A percentile compares a stretch with the other conserved stretches of the same genome.
Evolutionary conservation across 2,329 filamentous ascomycete species (phyloP).

Genomic region (Macroventuria anomochaeta): DNA sequence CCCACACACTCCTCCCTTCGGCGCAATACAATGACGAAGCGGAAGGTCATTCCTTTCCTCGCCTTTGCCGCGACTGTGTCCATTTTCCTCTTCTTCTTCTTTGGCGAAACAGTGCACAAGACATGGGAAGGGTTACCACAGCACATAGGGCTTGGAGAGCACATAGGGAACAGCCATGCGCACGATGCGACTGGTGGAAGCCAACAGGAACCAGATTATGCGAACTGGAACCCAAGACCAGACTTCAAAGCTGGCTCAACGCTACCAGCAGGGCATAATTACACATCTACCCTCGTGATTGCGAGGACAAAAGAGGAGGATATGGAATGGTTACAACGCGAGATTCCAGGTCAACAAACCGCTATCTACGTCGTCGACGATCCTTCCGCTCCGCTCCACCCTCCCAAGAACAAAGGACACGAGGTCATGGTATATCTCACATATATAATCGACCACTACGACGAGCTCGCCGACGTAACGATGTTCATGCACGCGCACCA

Average conservation of each 20-base stretch:
- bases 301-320: conserved; percentile 60
- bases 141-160: conserved; percentile 50
- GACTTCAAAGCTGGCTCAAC: conserved; percentile 41
- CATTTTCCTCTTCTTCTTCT: conserved; percentile 51
- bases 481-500: conserved; percentile 69
- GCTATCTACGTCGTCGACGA: conserved; percentile 63
- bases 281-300: conserved; percentile 62
- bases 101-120: conserved; percentile 38
- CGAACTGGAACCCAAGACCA: conserved; percentile 48
- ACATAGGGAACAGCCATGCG: conserved; percentile 28
- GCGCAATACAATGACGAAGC: conserved; percentile 33
- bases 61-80: conserved; percentile 37
- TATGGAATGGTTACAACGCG: conserved; percentile 60
- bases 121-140: conserved; percentile 51
- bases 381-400: conserved; percentile 54
- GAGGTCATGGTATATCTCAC: conserved; percentile 68
- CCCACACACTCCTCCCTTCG: neutral
- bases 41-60: conserved; percentile 41
- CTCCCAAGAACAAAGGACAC: conserved; percentile 65
- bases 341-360: conserved; percentile 57
- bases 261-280: conserved; percentile 55
- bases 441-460: conserved; percentile 68
- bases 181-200: conserved; percentile 14
- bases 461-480: conserved; percentile 63
- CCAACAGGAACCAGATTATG: conserved; percentile 39